Base-by-base conservation (phyloP, 2,329 filamentous ascomycete genomes). In the Aureobasidium musti region DNA sequence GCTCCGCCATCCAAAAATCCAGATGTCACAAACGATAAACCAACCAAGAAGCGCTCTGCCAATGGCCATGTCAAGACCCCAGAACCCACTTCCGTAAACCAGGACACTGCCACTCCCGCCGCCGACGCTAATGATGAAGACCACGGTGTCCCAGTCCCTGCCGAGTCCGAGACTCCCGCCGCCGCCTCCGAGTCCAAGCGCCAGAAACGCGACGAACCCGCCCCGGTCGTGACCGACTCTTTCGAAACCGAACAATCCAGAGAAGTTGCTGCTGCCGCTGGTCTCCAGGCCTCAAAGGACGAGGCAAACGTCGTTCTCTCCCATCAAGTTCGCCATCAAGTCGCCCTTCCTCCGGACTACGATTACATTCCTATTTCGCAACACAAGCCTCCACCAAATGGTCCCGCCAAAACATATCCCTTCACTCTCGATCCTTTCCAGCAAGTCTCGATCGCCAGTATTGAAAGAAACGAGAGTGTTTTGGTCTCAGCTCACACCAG, bases 371-470 rank as follows among this genome's bases (percentile, higher is more conserved):
- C 94, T n/a, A 91, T 99, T 63, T 96, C 92, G 26, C 86, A 96
- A 79, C 95, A 99, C 83, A 92, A 92, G 77, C 83, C 92, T n/a
- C 92, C 94, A 13, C 90, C 89, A 67, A 87, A 91, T 70, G 49
- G 49, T 23, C 95, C 95, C 1, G 95, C 95, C 23, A 86, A 91
- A 70, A 87, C 83, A 39, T 99, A 90, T 83, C 86, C 88, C 11
- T 99, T 99, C 81, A 91, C 91, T 67, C 88, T 99, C 68, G 95
- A 99, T 82, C 95, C 95, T 60, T 99, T 99, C 84, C 95, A 99
- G 80, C 91, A 94, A 74, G 86, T 98, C 60, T 92, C 95, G 0
- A 92, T 99, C 68, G 89, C 92, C 8, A 97, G 94, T 0, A 99
- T 99, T 70, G 91, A 99, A 80, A 86, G 95, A 70, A 93, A 94